phyloP scores from a whole-genome alignment of 805 yeast species.

The Yamadazyma sp. region DNA sequence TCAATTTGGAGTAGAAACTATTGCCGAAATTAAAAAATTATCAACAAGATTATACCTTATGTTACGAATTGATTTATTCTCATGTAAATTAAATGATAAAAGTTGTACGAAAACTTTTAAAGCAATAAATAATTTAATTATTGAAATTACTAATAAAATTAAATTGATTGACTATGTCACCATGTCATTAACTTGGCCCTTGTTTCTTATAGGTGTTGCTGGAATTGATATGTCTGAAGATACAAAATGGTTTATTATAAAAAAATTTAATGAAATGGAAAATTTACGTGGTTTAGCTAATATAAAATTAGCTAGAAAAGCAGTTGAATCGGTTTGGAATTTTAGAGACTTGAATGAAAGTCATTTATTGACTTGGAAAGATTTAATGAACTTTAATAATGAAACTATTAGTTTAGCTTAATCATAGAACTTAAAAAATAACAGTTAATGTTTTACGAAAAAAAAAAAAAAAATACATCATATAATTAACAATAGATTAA shows the following conservation, averaged over 20 bases:
- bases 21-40: constrained; percentile 37
- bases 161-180: constrained; percentile 12
- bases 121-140: constrained; percentile 18
- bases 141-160: constrained; percentile 20
- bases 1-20: constrained; percentile 11
- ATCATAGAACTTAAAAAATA: too few species aligned
- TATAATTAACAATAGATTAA: too few species aligned
- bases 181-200: constrained; percentile 41
- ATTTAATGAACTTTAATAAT: constrained; percentile 32
- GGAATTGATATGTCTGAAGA: constrained; percentile 26
- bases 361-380: constrained; percentile 28
- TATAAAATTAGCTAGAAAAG: constrained; percentile 32
- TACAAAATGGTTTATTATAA: constrained; percentile 36
- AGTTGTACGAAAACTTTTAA: constrained; percentile 14
- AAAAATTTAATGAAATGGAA: constrained; percentile 31
- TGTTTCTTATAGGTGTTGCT: constrained; percentile 36
- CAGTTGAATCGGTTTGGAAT: constrained; percentile 38
- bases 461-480: too few species aligned
- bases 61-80: constrained; percentile 29
- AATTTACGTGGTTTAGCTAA: constrained; percentile 34
- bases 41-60: constrained; percentile 32
- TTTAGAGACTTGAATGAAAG: constrained; percentile 30
- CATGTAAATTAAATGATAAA: constrained; percentile 5
- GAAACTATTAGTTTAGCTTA: constrained; percentile 38
- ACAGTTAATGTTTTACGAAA: too few species aligned